These are phyloP conservation scores for Termitomyces heimii DNA, from an alignment of 768 basidiomycete species.

Conservation along the genomic window DNA sequence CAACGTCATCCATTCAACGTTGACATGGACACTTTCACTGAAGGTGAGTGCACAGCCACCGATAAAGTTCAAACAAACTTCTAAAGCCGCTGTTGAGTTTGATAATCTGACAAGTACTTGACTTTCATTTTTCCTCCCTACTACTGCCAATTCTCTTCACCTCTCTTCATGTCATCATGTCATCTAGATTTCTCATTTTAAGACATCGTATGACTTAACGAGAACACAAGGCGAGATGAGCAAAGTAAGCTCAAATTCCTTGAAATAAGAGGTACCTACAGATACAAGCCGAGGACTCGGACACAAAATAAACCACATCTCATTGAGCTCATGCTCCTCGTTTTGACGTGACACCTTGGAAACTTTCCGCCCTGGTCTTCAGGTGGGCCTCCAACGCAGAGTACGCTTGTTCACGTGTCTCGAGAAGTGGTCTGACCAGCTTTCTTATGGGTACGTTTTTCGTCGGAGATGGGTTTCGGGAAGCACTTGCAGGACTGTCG, in stretches of 20 bases:
- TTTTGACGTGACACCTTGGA: background rate
- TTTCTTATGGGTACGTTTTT: background rate
- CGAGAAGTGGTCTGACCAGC: background rate
- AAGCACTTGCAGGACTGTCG: background rate
- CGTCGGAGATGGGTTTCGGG: background rate
- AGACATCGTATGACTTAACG: too few relatives aligned
- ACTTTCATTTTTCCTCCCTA: background rate
- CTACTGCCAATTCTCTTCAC: too few relatives aligned
- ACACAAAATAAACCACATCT: background rate
- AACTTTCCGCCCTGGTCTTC: background rate
- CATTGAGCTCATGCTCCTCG: background rate
- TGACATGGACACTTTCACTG: too few relatives aligned
- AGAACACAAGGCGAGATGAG: background rate
- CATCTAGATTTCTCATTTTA: background rate
- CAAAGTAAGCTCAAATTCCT: background rate
- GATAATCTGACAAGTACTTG: too few relatives aligned
- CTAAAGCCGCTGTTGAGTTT: too few relatives aligned
- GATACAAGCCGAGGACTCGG: background rate
- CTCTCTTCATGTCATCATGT: background rate
- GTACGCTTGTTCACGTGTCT: background rate
- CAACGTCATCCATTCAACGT: too few relatives aligned
- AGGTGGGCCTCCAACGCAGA: background rate
- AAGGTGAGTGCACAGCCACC: too few relatives aligned
- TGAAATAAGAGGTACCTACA: background rate
- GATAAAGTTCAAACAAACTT: too few relatives aligned